A percentile compares a stretch with the other conserved stretches of the same genome.
These are phyloP conservation scores for Metarhizium sp. DNA, from an alignment of 2,329 filamentous ascomycete genomes.

Conservation along the genomic window DNA sequence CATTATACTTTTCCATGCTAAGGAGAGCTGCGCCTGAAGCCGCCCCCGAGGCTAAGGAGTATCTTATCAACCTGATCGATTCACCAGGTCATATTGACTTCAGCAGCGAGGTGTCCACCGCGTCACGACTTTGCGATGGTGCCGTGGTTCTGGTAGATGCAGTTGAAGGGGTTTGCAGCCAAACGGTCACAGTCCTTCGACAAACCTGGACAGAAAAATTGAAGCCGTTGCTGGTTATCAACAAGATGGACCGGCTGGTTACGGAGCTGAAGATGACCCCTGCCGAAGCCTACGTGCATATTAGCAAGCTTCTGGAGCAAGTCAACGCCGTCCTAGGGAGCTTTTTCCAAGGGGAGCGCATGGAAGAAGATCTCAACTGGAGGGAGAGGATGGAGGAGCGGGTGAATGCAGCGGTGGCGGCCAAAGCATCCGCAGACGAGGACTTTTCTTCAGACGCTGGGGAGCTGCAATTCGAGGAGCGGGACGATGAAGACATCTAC, in stretches of 20 bases:
- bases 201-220: constrained; percentile 95
- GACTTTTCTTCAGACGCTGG: constrained; percentile 43
- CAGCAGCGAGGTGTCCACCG: constrained; percentile 94
- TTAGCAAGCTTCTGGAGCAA: constrained; percentile 85
- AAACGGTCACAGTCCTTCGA: constrained; percentile 91
- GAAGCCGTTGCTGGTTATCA: constrained; percentile 89
- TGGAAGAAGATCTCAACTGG: constrained; percentile 98
- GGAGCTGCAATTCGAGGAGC: constrained; percentile 71
- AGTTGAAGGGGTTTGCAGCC: constrained; percentile 95
- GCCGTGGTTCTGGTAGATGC: constrained; percentile 92
- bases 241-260: constrained; percentile 93
- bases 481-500: constrained; percentile 93
- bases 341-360: constrained; percentile 95
- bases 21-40: constrained; percentile 61
- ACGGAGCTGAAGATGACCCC: constrained; percentile 94
- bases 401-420: constrained; percentile 59
- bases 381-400: constrained; percentile 84
- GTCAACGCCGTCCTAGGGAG: constrained; percentile 96
- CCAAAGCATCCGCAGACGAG: constrained; percentile 44
- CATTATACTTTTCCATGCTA: constrained; percentile 87
- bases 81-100: constrained; percentile 98
- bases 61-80: constrained; percentile 94
- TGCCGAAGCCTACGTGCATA: constrained; percentile 76
- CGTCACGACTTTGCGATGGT: constrained; percentile 87
- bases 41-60: constrained; percentile 68